Conservation (phyloP, 768 basidiomycete species). For the Porphyrellus cyaneotinctus region DNA sequence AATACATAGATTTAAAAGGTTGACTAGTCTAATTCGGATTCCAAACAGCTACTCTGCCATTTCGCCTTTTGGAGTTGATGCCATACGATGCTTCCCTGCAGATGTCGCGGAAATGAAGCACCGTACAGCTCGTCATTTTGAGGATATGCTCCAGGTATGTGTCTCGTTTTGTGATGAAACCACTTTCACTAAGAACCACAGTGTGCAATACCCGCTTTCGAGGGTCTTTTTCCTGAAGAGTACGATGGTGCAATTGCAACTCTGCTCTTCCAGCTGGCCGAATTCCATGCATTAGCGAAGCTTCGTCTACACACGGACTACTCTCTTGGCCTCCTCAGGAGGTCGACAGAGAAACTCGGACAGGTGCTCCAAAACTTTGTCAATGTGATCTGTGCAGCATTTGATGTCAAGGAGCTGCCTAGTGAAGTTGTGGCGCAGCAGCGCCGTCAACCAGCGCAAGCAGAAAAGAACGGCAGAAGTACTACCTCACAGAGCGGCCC, state of each 20-base stretch:
- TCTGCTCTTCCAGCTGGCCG: constrained; percentile 21
- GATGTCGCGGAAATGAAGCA: constrained; percentile 37
- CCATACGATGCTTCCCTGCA: constrained; percentile 33
- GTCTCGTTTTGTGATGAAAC: too few species aligned
- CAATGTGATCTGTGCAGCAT: background rate
- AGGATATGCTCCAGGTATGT: constrained; percentile 40
- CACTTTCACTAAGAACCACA: too few species aligned
- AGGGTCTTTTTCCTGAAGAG: constrained; percentile 27
- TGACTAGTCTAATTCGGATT: background rate
- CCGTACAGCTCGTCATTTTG: constrained; percentile 38
- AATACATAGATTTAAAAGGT: background rate
- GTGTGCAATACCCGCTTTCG: constrained; percentile 33
- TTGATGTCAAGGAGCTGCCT: background rate
- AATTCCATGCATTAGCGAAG: constrained; percentile 2
- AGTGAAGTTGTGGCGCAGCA: background rate
- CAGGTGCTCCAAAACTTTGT: too few species aligned
- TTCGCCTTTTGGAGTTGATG: background rate
- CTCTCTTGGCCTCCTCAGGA: background rate
- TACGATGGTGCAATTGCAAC: constrained; percentile 20
- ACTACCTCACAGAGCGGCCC: background rate
- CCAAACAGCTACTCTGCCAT: background rate
- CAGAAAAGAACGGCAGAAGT: background rate
- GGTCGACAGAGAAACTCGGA: too few species aligned
- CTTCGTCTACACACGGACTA: background rate
- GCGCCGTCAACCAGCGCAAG: background rate